phyloP scores from a whole-genome alignment of 1,139 yeast genomes.

The Diutina sp. region DNA sequence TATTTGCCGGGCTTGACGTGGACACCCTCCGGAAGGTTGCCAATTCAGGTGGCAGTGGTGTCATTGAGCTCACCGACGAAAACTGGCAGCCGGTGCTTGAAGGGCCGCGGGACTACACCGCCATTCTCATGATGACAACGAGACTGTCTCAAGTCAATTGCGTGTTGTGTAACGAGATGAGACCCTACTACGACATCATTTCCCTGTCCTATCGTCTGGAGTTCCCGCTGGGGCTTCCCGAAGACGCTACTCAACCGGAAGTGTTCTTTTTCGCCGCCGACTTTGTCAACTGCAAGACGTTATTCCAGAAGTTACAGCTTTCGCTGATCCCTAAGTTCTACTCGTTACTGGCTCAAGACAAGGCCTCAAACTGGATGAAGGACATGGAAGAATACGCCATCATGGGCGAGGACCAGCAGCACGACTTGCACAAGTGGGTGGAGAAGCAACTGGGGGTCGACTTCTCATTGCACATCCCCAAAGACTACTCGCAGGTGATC shows the following conservation, averaged over 20 bases:
- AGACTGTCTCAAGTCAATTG: constrained; percentile 66
- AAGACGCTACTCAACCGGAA: constrained; percentile 18
- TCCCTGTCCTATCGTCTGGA: constrained; percentile 47
- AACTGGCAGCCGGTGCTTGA: constrained; percentile 46
- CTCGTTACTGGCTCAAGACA: constrained; percentile 28
- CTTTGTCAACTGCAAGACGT: constrained; percentile 39
- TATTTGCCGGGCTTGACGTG: neutral
- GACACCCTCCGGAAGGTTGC: neutral
- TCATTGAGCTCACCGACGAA: constrained; percentile 37
- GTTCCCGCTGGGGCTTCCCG: constrained; percentile 22
- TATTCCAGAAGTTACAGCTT: constrained; percentile 44
- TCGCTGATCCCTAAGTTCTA: constrained; percentile 72
- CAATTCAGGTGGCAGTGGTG: constrained; percentile 3
- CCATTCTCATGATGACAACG: constrained; percentile 63
- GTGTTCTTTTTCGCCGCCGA: constrained; percentile 70
- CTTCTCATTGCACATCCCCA: constrained; percentile 42
- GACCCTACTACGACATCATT: constrained; percentile 46
- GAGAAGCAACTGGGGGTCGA: constrained; percentile 25
- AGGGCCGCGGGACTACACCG: constrained; percentile 61
- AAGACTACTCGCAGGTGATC: constrained; percentile 38
- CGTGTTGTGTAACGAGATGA: constrained; percentile 56
- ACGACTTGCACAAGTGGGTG: constrained; percentile 27
- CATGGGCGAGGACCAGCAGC: constrained; percentile 40
- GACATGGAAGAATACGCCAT: constrained; percentile 36
- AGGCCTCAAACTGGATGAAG: constrained; percentile 15